Base-by-base conservation (phyloP, 2,329 filamentous ascomycete genomes). In the Apiospora hydei region DNA sequence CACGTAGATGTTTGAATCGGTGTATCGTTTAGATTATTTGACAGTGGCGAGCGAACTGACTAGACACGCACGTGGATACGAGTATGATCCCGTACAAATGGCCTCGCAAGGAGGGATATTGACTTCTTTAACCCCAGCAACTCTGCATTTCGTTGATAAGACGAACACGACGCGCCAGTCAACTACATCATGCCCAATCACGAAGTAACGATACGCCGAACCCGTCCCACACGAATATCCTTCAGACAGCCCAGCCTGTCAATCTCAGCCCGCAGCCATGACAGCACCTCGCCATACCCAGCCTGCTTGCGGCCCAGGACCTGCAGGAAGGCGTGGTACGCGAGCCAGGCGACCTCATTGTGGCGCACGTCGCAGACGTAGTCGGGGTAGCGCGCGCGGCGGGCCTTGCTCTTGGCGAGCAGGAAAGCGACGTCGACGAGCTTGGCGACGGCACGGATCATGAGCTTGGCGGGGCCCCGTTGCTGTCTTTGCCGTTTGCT, bases 301-400 rank as follows among this genome's bases (percentile, higher is more conserved):
- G 92, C 91, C 85, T 97, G 95, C 80, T 92, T 94, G 76, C 86
- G 88, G 67, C 82, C 80, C 77, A 98, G 85, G 41, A 96, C 91
- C 69, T 86, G 83, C 66, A 85, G 81, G 77, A 97, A 97, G 6
- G 94, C 94, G 41, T 85, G 85, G 69, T 91, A 90, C 0, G 91
- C 92, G 72, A 96, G 84, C 85, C 91, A 91, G 71, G 81, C 79
- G 2, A 90, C 84, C 77, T 95, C 92, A 18, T 80, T 80, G 75
- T 87, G 89, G 70, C 86, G 88, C 43, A 95, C 84, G 26, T 84
- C 83, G 77, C 91, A 94, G 18, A 84, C 80, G 74, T 91, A 92
- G 24, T 81, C 84, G 0, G 86, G 84, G 74, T 86, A 84, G 67
- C 84, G 82, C 71, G 80, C 77, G 70, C 78, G 83, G 51, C 88